A percentile compares a stretch with the other conserved stretches of the same genome.
These are phyloP conservation scores for Tricholoma hemisulphureum DNA, from an alignment of 768 basidiomycete genomes.

Conservation along the genomic window DNA sequence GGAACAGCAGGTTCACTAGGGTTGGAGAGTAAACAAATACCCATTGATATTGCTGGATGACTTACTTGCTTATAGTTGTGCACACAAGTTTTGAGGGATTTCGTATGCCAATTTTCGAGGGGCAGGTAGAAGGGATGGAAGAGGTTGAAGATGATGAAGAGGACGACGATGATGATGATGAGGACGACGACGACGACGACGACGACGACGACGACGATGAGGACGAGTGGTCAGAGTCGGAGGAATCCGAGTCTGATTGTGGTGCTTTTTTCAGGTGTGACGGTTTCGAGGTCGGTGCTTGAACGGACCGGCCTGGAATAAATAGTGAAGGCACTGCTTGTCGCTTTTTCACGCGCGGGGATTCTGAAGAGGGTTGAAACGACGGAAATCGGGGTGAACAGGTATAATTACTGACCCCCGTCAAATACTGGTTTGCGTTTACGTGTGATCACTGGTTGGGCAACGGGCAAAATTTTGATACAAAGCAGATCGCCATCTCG, in stretches of 20 bases:
- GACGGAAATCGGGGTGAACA: not conserved
- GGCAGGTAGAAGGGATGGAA: constrained; percentile 10
- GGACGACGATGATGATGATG: constrained; percentile 17
- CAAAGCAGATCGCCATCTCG: constrained; percentile 50
- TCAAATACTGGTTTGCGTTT: not conserved
- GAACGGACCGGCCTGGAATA: constrained; percentile 2
- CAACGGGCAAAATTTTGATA: constrained; percentile 22
- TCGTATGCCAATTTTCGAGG: not conserved
- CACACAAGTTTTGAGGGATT: not conserved
- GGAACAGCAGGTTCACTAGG: constrained; percentile 8
- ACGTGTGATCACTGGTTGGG: not conserved
- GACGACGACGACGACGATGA: constrained; percentile 19
- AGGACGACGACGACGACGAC: constrained; percentile 25
- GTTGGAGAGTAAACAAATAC: not conserved
- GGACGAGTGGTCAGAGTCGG: constrained; percentile 17
- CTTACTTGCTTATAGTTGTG: not conserved
- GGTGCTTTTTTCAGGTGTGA: constrained; percentile 1
- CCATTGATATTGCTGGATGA: not conserved
- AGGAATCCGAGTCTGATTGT: constrained; percentile 26
- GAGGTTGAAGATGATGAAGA: constrained; percentile 24
- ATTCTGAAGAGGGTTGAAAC: not conserved
- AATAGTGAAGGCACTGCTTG: constrained; percentile 20
- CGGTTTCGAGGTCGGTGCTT: not conserved
- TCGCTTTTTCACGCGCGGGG: constrained; percentile 20
- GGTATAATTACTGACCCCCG: not conserved